A percentile compares a stretch with the other conserved stretches of the same genome.
Evolutionary conservation across 257 asterid species (phyloP).

Genomic region (Hygrophila difformis): DNA sequence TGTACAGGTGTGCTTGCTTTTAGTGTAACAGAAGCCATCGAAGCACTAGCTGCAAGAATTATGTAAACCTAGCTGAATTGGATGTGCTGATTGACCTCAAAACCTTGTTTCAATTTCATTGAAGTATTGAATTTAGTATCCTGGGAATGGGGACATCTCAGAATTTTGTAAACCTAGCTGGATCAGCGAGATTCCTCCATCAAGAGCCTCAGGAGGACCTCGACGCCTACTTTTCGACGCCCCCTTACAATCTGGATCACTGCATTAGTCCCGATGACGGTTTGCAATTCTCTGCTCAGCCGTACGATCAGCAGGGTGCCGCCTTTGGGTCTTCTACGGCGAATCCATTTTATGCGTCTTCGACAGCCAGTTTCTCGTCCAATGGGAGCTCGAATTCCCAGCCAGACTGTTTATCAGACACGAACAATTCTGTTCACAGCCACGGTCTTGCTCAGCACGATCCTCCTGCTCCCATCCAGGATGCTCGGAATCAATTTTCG

Average conservation of each 20-base stretch:
- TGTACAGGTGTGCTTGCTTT: too few species aligned
- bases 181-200: slow-evolving; percentile 11
- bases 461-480: neutral
- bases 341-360: slow-evolving; percentile 7
- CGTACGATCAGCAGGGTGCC: neutral
- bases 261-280: slow-evolving; percentile 4
- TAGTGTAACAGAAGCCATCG: too few species aligned
- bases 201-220: slow-evolving; percentile 10
- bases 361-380: slow-evolving; percentile 13
- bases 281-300: slow-evolving; percentile 9
- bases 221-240: slow-evolving; percentile 11
- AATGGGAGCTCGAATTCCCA: slow-evolving; percentile 10
- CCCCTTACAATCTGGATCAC: slow-evolving; percentile 8
- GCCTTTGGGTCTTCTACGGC: slow-evolving; percentile 11
- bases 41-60: too few species aligned
- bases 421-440: slow-evolving; percentile 16
- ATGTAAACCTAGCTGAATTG: too few species aligned
- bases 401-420: slow-evolving; percentile 12
- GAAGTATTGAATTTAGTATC: neutral
- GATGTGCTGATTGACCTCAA: neutral
- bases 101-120: neutral
- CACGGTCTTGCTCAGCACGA: neutral
- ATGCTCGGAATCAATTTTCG: slow-evolving; percentile 11
- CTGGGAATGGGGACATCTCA: slow-evolving; percentile 18
- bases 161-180: slow-evolving; percentile 8